A percentile compares a stretch with the other conserved stretches of the same genome.
phyloP scores from a whole-genome alignment of 1,139 yeast species.

The Sugiyamaella pinicola region DNA sequence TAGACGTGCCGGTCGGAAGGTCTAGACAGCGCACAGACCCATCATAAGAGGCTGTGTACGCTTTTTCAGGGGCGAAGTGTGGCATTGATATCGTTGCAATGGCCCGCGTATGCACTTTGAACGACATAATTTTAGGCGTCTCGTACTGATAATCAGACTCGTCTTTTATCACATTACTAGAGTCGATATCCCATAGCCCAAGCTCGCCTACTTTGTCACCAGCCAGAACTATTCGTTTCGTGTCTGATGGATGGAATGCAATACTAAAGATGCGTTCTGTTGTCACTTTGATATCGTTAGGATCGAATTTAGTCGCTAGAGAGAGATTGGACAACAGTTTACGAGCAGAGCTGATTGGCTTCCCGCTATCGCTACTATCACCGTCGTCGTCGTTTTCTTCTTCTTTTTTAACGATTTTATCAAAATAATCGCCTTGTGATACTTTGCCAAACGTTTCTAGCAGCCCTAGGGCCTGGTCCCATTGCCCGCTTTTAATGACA shows the following conservation, averaged over 20 bases:
- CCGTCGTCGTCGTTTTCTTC: conserved; percentile 28
- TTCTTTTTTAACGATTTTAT: conserved; percentile 46
- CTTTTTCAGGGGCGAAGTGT: conserved; percentile 52
- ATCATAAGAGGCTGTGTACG: conserved; percentile 79
- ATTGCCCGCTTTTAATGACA: conserved; percentile 41
- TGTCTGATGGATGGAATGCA: conserved; percentile 70
- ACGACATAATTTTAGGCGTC: conserved; percentile 59
- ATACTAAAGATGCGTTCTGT: conserved; percentile 74
- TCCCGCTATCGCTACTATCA: no score
- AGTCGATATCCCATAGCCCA: conserved; percentile 85
- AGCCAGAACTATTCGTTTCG: conserved; percentile 67
- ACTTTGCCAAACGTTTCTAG: conserved; percentile 52
- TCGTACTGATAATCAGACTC: conserved; percentile 47
- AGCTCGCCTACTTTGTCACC: conserved; percentile 86
- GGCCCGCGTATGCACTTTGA: conserved; percentile 76
- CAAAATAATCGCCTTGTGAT: conserved; percentile 81
- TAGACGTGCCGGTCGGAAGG: conserved; percentile 58
- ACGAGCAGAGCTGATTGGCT: conserved; percentile 47
- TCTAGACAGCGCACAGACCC: conserved; percentile 80
- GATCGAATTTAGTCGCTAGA: conserved; percentile 60
- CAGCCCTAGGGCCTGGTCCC: conserved; percentile 36
- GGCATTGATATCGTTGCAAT: conserved; percentile 65
- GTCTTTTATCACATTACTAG: conserved; percentile 45
- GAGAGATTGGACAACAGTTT: conserved; percentile 54
- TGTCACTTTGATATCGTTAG: conserved; percentile 71